A percentile compares a stretch with the other conserved stretches of the same genome.
These are phyloP conservation scores for Sicyos edulis DNA, from an alignment of 306 rosid species.

Conservation along the genomic window DNA sequence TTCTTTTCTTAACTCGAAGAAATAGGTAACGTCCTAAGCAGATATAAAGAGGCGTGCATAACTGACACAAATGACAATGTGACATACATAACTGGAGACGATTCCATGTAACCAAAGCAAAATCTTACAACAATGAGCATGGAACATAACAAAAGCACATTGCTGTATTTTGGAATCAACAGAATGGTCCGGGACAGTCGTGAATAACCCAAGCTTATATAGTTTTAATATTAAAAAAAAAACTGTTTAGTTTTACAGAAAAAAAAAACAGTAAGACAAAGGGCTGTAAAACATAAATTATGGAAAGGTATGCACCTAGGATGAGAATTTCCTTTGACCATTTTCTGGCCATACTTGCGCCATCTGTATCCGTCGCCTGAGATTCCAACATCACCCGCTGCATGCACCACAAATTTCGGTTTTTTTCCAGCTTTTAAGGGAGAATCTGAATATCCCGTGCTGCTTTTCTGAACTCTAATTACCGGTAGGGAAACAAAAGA, in stretches of 20 bases:
- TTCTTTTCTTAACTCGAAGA: constrained; percentile 12
- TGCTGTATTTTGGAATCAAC: too few relatives aligned
- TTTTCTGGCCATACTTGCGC: constrained; percentile 98
- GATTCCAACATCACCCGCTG: constrained; percentile 83
- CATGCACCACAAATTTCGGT: constrained; percentile 79
- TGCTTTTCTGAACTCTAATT: constrained; percentile 74
- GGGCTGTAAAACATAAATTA: constrained; percentile 10
- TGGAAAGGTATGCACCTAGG: constrained; percentile 56
- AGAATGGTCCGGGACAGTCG: background rate
- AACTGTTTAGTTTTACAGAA: background rate
- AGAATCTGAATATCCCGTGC: constrained; percentile 38
- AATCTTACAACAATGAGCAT: background rate
- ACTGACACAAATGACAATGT: background rate
- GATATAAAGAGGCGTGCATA: background rate
- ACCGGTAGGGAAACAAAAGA: constrained; percentile 24
- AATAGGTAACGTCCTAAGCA: background rate
- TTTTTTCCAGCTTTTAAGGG: constrained; percentile 57
- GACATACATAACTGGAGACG: background rate
- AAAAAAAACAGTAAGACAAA: background rate
- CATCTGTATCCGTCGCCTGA: constrained; percentile 94
- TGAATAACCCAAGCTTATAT: background rate
- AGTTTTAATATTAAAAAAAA: background rate
- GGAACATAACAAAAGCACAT: background rate
- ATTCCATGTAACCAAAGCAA: background rate
- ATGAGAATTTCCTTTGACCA: constrained; percentile 92